Evolutionary conservation across 2,329 filamentous ascomycete species (phyloP).

Genomic region (Fusarium dlaminii): DNA sequence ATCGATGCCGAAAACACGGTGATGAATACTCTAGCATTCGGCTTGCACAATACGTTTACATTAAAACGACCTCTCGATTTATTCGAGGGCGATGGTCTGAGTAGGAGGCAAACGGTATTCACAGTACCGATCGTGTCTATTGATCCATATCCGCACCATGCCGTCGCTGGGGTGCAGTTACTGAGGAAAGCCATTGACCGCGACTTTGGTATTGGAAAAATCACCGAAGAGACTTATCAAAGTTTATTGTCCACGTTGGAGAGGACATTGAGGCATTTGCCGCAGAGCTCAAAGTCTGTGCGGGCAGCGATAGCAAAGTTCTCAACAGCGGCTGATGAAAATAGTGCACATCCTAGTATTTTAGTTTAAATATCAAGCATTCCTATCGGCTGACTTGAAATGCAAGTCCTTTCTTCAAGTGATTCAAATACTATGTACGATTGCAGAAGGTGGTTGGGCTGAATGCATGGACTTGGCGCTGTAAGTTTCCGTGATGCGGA

Average conservation of each 20-base stretch:
- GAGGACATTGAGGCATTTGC: slow-evolving; percentile 39
- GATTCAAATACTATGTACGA: no score
- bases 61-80: slow-evolving; percentile 6
- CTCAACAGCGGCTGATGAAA: neutral
- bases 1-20: slow-evolving; percentile 45
- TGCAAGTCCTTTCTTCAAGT: no score
- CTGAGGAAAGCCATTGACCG: slow-evolving; percentile 44
- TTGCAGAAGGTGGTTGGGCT: neutral
- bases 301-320: slow-evolving; percentile 43
- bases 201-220: slow-evolving; percentile 40
- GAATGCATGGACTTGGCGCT: neutral
- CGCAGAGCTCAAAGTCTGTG: slow-evolving; percentile 46
- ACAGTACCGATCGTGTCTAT: slow-evolving; percentile 45
- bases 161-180: slow-evolving; percentile 45
- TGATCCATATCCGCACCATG: slow-evolving; percentile 47
- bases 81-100: neutral
- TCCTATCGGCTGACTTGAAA: neutral
- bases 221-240: slow-evolving; percentile 40
- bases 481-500: neutral
- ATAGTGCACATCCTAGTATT: neutral
- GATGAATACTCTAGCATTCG: slow-evolving; percentile 46
- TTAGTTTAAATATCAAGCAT: neutral
- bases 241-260: slow-evolving; percentile 42
- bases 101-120: slow-evolving; percentile 2
- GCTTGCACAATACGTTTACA: slow-evolving; percentile 42